A percentile compares a stretch with the other conserved stretches of the same genome.
Conservation (phyloP, 345 rosid species). For the Durio zibethinus region DNA sequence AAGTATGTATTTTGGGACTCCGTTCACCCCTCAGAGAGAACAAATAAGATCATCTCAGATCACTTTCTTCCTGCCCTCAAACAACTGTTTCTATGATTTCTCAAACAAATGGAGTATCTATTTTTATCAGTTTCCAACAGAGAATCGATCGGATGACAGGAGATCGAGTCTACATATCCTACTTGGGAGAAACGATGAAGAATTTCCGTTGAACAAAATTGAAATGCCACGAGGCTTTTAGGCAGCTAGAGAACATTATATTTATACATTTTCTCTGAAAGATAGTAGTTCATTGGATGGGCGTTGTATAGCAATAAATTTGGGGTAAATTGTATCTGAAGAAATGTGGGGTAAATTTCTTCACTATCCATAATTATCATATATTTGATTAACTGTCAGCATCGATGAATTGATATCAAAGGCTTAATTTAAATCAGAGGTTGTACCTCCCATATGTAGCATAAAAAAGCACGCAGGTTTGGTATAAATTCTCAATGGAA, state of each 20-base stretch:
- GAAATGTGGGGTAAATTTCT: too few species aligned
- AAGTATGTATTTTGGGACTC: constrained; percentile 53
- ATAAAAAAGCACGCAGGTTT: too few species aligned
- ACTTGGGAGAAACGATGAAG: not conserved
- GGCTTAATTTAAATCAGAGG: too few species aligned
- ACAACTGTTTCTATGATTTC: not conserved
- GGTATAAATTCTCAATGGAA: too few species aligned
- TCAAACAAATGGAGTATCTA: not conserved
- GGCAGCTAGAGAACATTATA: not conserved
- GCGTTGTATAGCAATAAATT: too few species aligned
- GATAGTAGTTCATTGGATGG: too few species aligned
- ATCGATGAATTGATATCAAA: too few species aligned
- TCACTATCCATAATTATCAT: too few species aligned
- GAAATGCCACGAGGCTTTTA: not conserved
- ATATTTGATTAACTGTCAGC: too few species aligned
- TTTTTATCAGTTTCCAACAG: not conserved
- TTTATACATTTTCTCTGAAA: too few species aligned
- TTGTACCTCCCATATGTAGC: too few species aligned
- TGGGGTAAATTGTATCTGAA: too few species aligned
- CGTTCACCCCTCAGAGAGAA: constrained; percentile 43
- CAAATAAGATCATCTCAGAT: constrained; percentile 27
- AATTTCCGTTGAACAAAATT: not conserved
- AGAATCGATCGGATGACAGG: not conserved
- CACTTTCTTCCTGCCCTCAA: constrained; percentile 17
- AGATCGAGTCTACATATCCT: not conserved